Evolutionary conservation across 2,329 filamentous ascomycete species (phyloP), one percentile per base, ranked within the genome.

Genomic region (Phoma sp.): DNA sequence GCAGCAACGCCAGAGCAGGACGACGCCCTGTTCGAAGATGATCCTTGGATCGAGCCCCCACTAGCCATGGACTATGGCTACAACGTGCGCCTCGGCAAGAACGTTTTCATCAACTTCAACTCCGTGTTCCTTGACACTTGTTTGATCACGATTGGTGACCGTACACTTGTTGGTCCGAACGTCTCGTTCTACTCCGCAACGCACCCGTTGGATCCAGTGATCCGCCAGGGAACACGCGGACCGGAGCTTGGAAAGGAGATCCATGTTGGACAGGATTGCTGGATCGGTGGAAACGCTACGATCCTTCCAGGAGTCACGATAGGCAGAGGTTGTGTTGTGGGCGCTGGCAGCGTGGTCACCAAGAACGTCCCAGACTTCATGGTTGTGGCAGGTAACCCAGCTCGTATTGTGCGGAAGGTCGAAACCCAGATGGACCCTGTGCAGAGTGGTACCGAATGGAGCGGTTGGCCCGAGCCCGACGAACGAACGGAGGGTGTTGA

Each of bases 311-410:
- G 92, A 0, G 86, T 96, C 25, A 92, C 83, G 0, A 88, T 96
- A 61, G 92, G 92, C 0, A 81, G 83, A 57, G 91, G 92, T 0
- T 82, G 80, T 8, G 89, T 88, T 0, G 82, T 96, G 55, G 92
- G 91, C 2, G 92, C 92, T 3, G 91, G 89, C 0, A 92, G 88
- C 71, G 90, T 96, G 3, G 92, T 96, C 22, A 96, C 91, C 2
- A 96, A 90, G 78, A 81, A 86, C 70, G 84, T 91, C 17, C 82
- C 85, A 6, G 81, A 77, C 90, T 87, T 85, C 60, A 82, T 81
- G 8, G 81, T 88, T 12, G 86, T 86, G 0, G 87, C 80, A 17
- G 88, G 88, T 0, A 91, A 90, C 63, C 88, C 88, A 33, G 88
- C 87, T 10, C 81, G 80, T 43, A 74, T 89, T 15, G 90, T 75